Conservation (phyloP, 2,329 filamentous ascomycete genomes). For the Cercospora citrullina region DNA sequence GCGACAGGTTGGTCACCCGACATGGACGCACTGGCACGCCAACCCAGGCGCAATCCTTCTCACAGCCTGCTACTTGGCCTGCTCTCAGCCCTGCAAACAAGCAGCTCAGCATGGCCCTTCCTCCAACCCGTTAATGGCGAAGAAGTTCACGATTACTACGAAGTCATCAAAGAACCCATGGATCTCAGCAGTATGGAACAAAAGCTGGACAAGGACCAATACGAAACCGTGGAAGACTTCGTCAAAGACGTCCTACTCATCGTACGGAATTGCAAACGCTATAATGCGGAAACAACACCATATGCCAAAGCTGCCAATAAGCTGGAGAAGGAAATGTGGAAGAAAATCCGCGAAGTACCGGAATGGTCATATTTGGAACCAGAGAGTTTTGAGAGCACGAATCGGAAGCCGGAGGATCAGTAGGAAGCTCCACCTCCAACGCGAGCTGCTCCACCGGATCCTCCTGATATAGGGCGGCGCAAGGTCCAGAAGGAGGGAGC, state of each 20-base stretch:
- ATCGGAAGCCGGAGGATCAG: constrained; percentile 29
- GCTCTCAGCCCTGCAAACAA: constrained; percentile 93
- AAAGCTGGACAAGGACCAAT: constrained; percentile 91
- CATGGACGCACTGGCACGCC: constrained; percentile 95
- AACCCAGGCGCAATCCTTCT: constrained; percentile 92
- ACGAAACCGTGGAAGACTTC: constrained; percentile 88
- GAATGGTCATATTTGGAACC: constrained; percentile 66
- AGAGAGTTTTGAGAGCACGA: constrained; percentile 39
- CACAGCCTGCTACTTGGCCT: constrained; percentile 92
- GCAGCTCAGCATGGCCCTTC: constrained; percentile 92
- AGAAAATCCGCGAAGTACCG: constrained; percentile 84
- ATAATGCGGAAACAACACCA: constrained; percentile 92
- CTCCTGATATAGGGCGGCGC: background rate
- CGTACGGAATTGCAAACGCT: constrained; percentile 91
- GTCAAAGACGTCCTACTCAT: constrained; percentile 82
- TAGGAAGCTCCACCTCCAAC: constrained; percentile 9
- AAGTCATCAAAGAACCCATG: constrained; percentile 98
- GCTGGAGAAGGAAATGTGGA: constrained; percentile 93
- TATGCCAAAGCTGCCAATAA: constrained; percentile 96
- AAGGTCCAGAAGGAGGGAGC: background rate
- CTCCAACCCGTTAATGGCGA: constrained; percentile 89
- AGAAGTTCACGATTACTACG: constrained; percentile 98
- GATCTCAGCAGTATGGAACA: constrained; percentile 93
- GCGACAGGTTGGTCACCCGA: constrained; percentile 93
- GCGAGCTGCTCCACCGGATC: constrained; percentile 3